A percentile compares a stretch with the other conserved stretches of the same genome.
phyloP scores from a whole-genome alignment of 805 yeast species.

The Teunomyces stri region DNA sequence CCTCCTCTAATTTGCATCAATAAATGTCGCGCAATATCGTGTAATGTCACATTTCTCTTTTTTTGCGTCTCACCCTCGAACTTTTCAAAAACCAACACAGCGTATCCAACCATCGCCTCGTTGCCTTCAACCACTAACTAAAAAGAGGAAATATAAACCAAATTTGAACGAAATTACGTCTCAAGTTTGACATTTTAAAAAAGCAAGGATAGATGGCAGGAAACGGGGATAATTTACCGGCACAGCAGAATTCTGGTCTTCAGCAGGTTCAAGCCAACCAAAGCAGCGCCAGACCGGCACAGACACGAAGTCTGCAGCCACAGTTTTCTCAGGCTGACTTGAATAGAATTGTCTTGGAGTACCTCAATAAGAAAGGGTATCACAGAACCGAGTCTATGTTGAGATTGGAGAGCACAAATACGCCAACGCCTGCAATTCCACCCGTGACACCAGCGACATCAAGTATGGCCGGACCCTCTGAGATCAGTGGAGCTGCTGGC shows the following conservation, averaged over 20 bases:
- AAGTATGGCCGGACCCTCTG: slow-evolving; percentile 32
- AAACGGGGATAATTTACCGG: not conserved
- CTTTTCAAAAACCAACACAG: not conserved
- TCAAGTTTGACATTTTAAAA: too few species aligned
- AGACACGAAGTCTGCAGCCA: slow-evolving; percentile 27
- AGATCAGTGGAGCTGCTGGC: slow-evolving; percentile 17
- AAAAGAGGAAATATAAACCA: not conserved
- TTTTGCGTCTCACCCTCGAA: not conserved
- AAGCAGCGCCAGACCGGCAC: slow-evolving; percentile 7
- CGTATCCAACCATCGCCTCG: not conserved
- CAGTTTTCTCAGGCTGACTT: slow-evolving; percentile 81
- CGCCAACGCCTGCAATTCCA: slow-evolving; percentile 50
- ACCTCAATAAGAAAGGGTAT: slow-evolving; percentile 89
- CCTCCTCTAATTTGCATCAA: not conserved
- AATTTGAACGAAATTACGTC: not conserved
- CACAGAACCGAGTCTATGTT: slow-evolving; percentile 92
- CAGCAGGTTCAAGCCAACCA: slow-evolving; percentile 4
- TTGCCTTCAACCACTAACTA: not conserved
- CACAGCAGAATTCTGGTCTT: slow-evolving; percentile 2
- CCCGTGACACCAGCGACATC: slow-evolving; percentile 48
- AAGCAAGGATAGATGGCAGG: slow-evolving; percentile 3
- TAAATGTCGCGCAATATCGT: slow-evolving; percentile 1
- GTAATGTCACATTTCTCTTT: not conserved
- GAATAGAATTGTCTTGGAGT: slow-evolving; percentile 89
- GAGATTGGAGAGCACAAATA: slow-evolving; percentile 76